A percentile compares a stretch with the other conserved stretches of the same genome.
phyloP scores from a whole-genome alignment of 768 basidiomycete genomes.

The Tylopilus subfusipes region DNA sequence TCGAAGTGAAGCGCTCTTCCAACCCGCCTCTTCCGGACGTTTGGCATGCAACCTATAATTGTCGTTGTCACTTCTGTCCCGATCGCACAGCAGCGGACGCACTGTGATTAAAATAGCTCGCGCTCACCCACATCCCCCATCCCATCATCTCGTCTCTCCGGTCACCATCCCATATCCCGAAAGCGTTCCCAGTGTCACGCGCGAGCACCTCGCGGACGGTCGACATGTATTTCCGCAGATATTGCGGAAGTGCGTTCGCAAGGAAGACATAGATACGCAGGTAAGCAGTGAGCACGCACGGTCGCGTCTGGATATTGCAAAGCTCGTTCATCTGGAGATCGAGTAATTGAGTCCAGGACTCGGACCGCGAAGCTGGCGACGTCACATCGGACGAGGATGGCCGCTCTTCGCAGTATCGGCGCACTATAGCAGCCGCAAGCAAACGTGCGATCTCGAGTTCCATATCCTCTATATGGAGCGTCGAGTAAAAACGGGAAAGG shows the following conservation, averaged over 20 bases:
- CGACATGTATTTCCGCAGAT: constrained; percentile 36
- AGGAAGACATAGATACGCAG: constrained; percentile 55
- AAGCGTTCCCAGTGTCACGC: constrained; percentile 63
- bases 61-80: background rate
- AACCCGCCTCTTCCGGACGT: constrained; percentile 43
- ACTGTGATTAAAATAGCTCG: constrained; percentile 72
- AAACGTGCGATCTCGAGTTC: constrained; percentile 59
- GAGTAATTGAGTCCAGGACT: constrained; percentile 47
- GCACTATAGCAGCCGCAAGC: constrained; percentile 49
- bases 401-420: constrained; percentile 33
- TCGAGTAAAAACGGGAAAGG: constrained; percentile 23
- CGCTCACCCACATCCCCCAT: constrained; percentile 58
- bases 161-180: constrained; percentile 63
- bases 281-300: constrained; percentile 50
- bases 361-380: constrained; percentile 1
- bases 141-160: constrained; percentile 55
- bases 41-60: constrained; percentile 48
- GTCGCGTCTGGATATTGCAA: constrained; percentile 41
- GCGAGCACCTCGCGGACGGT: constrained; percentile 52
- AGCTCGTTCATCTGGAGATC: constrained; percentile 59
- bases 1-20: constrained; percentile 48
- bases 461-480: constrained; percentile 43
- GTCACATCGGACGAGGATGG: constrained; percentile 7
- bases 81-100: constrained; percentile 5
- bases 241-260: constrained; percentile 32